Conservation (phyloP, 2,329 filamentous ascomycete genomes). For the Talaromyces pinophilus region DNA sequence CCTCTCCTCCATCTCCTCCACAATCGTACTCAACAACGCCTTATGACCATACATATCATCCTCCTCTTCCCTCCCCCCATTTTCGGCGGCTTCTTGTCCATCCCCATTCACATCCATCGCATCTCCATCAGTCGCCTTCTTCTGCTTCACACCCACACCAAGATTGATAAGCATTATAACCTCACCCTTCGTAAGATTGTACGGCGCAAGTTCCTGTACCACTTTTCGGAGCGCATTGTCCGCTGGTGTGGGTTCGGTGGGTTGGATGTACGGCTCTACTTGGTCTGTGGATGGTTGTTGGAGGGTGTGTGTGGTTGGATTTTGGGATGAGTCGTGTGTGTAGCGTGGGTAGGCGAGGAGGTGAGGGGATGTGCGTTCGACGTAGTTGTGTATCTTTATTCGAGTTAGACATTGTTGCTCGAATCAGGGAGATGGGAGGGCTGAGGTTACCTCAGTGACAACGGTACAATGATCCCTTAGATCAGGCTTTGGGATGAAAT, state of each 20-base stretch:
- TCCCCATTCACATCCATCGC: slow-evolving; percentile 24
- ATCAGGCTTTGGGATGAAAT: slow-evolving; percentile 45
- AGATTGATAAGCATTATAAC: slow-evolving; percentile 50
- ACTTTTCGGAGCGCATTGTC: slow-evolving; percentile 43
- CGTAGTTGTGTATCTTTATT: slow-evolving; percentile 46
- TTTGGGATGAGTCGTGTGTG: slow-evolving; percentile 21
- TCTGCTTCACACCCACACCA: slow-evolving; percentile 38
- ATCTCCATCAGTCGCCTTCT: not conserved
- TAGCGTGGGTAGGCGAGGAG: slow-evolving; percentile 42
- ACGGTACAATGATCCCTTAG: slow-evolving; percentile 50
- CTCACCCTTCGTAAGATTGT: slow-evolving; percentile 49
- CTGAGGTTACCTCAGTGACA: slow-evolving; percentile 44
- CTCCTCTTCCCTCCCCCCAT: slow-evolving; percentile 25
- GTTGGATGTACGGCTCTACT: slow-evolving; percentile 24
- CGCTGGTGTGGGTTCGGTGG: slow-evolving; percentile 34
- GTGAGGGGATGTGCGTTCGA: slow-evolving; percentile 43
- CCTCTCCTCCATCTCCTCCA: slow-evolving; percentile 47
- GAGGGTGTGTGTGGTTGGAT: slow-evolving; percentile 5
- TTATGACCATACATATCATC: slow-evolving; percentile 39
- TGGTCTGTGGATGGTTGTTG: slow-evolving; percentile 28
- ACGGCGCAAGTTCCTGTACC: slow-evolving; percentile 41
- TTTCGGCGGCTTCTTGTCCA: slow-evolving; percentile 20
- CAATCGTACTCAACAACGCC: slow-evolving; percentile 43
- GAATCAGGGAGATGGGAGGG: not conserved
- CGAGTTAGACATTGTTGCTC: too few species aligned